Conservation (phyloP, 441 rosid species). For the Biscutella laevigata region DNA sequence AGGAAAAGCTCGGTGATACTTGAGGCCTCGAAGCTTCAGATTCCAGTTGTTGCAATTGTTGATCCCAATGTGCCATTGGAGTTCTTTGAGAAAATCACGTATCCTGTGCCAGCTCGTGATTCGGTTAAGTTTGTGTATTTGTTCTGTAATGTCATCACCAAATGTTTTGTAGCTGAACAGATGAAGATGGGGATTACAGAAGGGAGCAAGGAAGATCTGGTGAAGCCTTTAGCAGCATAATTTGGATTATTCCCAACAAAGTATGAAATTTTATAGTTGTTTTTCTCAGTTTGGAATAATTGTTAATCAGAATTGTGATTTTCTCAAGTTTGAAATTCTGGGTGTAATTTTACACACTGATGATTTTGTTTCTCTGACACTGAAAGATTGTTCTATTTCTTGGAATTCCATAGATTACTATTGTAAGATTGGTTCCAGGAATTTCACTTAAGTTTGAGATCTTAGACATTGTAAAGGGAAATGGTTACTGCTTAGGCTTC, state of each 20-base stretch:
- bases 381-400: too few species aligned
- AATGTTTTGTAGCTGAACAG: conserved; percentile 69
- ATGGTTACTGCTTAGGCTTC: too few species aligned
- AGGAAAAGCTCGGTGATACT: conserved; percentile 69
- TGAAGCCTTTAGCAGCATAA: conserved; percentile 13
- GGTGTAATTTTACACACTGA: not conserved
- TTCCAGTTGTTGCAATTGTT: conserved; percentile 83
- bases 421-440: not conserved
- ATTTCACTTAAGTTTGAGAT: too few species aligned
- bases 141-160: conserved; percentile 89
- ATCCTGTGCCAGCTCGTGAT: conserved; percentile 90
- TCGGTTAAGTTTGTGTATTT: conserved; percentile 89
- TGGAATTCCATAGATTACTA: too few species aligned
- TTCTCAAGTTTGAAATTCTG: not conserved
- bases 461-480: not conserved
- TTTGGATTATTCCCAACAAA: not conserved
- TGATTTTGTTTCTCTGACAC: not conserved
- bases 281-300: conserved; percentile 8
- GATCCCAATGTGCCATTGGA: conserved; percentile 85
- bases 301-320: conserved; percentile 4
- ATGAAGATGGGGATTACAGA: conserved; percentile 36
- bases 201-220: conserved; percentile 16
- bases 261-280: conserved; percentile 9
- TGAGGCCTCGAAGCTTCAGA: conserved; percentile 74
- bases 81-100: conserved; percentile 57